Base-by-base conservation (phyloP, 2,329 filamentous ascomycete genomes). In the Xylaria digitata region DNA sequence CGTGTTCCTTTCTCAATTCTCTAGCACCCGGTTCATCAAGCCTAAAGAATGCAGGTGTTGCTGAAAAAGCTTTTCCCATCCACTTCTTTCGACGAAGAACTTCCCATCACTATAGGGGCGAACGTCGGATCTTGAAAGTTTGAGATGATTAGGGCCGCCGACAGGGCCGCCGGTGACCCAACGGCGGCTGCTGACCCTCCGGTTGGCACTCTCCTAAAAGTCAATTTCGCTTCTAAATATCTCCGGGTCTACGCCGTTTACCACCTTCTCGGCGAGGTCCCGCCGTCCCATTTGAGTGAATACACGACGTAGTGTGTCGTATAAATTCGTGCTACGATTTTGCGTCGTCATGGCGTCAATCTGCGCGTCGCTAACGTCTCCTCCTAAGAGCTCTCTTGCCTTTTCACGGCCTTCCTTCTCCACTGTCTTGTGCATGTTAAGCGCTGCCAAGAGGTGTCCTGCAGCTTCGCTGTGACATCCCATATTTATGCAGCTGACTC, bases 401-500 rank as follows among this genome's bases (percentile, higher is more conserved):
- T 92, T 90, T 76, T 93, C 91, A 65, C 93, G 87, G 4, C 93
- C 94, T 76, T 94, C 92, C 75, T 89, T 88, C 82, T 97, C 94
- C 15, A 97, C 93, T 6, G 94, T 90, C 78, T 96, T 94, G 84
- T 99, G 96, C 94, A 99, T 97, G 61, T 91, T 91, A 56, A 99
- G 85, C 0, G 96, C 95, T 2, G 94, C 93, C 15, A 99, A 87
- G 64, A 99, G 87, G 81, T 99, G 96, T 67, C 93, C 91, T 1
- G 96, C 96, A 0, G 96, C 96, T 81, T 98, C 93, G 17, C 92
- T 91, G 78, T 94, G 94, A 80, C 95, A 97, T 61, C 94, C 94
- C 73, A 98, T 97, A 81, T 98, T 98, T 80, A 99, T 98, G 80
- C 96, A 98, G 66, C 89, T 93, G 9, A 98, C 96, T 52, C 96